Conservation (phyloP, 106 monocot species). For the Dioscorea alata region DNA sequence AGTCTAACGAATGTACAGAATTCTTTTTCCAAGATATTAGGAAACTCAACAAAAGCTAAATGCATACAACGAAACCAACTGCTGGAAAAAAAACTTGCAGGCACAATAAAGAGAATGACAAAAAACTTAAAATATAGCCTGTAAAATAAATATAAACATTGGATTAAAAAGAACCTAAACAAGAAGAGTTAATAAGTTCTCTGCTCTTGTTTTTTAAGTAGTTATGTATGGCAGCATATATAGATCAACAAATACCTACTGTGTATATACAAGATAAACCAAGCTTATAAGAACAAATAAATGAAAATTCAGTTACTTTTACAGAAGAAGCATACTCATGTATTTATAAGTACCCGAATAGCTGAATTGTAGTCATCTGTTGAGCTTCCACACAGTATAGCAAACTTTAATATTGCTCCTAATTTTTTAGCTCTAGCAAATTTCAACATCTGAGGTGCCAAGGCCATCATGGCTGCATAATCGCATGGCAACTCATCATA, state of each 20-base stretch:
- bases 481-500: slow-evolving; percentile 65
- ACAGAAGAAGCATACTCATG: not conserved
- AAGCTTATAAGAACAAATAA: not conserved
- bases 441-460: slow-evolving; percentile 43
- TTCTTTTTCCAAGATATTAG: too few species aligned
- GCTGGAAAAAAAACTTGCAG: too few species aligned
- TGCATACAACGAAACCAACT: too few species aligned
- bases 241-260: not conserved
- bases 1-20: too few species aligned
- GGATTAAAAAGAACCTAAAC: too few species aligned
- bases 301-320: not conserved
- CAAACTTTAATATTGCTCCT: slow-evolving; percentile 45
- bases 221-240: not conserved
- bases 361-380: slow-evolving; percentile 30
- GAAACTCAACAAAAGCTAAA: too few species aligned
- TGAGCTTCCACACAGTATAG: slow-evolving; percentile 68
- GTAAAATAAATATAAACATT: too few species aligned
- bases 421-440: slow-evolving; percentile 24
- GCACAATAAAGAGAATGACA: too few species aligned
- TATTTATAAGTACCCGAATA: slow-evolving; percentile 59
- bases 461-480: slow-evolving; percentile 42
- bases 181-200: too few species aligned
- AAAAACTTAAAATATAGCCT: too few species aligned
- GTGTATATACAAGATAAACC: not conserved
- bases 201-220: too few species aligned